Evolutionary conservation across 78 protist species (phyloP).

Genomic region (Diacronema lutheri): DNA sequence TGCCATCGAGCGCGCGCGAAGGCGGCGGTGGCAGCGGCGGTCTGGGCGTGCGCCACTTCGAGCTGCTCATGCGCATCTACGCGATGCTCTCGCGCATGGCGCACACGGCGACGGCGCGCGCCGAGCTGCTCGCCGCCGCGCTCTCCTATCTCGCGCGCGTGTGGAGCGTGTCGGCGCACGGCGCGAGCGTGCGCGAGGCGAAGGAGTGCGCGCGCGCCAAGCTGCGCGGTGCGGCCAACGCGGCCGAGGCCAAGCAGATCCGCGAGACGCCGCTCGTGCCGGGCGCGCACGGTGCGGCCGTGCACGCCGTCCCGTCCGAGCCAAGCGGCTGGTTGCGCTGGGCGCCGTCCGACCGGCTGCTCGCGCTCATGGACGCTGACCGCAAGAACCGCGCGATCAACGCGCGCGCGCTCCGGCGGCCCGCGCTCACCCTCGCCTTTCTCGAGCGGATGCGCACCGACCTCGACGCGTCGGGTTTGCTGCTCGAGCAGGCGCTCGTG

Average conservation of each 20-base stretch:
- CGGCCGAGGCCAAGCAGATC: background rate
- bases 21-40: no score
- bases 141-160: background rate
- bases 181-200: no score
- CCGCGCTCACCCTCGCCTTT: background rate
- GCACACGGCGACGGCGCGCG: background rate
- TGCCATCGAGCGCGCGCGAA: no score
- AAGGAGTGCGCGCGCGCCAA: background rate
- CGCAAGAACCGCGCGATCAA: background rate
- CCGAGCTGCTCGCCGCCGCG: background rate
- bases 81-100: background rate
- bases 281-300: background rate
- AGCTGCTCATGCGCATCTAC: slow-evolving; percentile 5
- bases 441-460: background rate
- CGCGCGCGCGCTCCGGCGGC: background rate
- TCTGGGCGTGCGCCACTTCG: background rate
- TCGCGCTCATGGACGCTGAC: background rate
- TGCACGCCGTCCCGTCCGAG: background rate
- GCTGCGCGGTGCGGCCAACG: background rate
- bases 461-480: background rate
- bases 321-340: background rate
- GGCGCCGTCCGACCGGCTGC: background rate
- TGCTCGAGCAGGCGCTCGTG: background rate
- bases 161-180: background rate
- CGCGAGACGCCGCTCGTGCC: background rate